Evolutionary conservation across 805 yeast species (phyloP).

Genomic region (Saturnispora hagleri): DNA sequence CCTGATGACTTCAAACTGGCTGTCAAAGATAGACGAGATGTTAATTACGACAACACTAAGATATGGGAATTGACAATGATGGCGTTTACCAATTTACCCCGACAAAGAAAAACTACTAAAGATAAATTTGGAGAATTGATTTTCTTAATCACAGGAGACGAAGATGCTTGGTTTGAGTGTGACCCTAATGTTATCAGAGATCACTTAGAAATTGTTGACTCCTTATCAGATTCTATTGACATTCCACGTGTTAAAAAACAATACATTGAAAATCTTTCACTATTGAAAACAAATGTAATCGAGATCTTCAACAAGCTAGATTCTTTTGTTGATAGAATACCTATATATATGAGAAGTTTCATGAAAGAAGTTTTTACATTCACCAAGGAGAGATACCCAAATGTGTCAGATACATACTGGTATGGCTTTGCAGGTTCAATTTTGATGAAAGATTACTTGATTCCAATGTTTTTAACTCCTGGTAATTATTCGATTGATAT

Average conservation of each 20-base stretch:
- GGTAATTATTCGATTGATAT: constrained; percentile 46
- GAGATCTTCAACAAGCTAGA: constrained; percentile 45
- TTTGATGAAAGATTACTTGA: constrained; percentile 43
- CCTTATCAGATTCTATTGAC: constrained; percentile 55
- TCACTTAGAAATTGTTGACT: constrained; percentile 18
- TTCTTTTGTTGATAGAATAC: constrained; percentile 35
- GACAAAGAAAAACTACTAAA: constrained; percentile 39
- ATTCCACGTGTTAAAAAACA: constrained; percentile 61
- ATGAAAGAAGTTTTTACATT: constrained; percentile 34
- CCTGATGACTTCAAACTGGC: constrained; percentile 19
- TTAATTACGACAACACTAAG: constrained; percentile 13
- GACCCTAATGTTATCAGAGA: constrained; percentile 59
- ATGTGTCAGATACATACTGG: constrained; percentile 49
- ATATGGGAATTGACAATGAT: constrained; percentile 39
- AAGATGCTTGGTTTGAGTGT: constrained; percentile 60
- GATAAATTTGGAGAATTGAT: constrained; percentile 32
- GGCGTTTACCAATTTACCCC: constrained; percentile 37
- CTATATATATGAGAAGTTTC: constrained; percentile 48
- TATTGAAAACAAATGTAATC: constrained; percentile 60
- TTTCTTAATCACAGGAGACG: constrained; percentile 33
- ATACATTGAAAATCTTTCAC: constrained; percentile 67
- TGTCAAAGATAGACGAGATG: constrained; percentile 19
- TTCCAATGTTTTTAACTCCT: constrained; percentile 40
- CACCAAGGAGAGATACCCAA: constrained; percentile 38
- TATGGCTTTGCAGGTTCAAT: constrained; percentile 62